Percentiles rank a stretch among this genome's conserved stretches.
These are phyloP conservation scores for Ilyonectria robusta DNA, from an alignment of 2,329 filamentous ascomycete genomes.

Conservation along the genomic window DNA sequence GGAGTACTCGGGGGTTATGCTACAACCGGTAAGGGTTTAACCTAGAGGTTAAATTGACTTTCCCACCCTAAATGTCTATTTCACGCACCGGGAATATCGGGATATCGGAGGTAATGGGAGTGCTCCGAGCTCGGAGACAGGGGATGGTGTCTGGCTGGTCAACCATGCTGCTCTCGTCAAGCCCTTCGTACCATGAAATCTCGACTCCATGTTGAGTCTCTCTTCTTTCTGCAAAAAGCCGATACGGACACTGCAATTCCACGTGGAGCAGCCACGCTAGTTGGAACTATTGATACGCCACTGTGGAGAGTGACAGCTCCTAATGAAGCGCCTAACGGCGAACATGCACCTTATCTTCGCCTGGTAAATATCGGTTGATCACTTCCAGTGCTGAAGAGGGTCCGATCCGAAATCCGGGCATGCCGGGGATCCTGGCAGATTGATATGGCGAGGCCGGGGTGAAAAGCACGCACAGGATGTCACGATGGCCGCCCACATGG, in stretches of 20 bases:
- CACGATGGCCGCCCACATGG: too few relatives aligned
- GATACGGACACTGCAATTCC: not conserved
- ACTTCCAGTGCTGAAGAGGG: not conserved
- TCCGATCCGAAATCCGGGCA: not conserved
- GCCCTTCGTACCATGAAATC: not conserved
- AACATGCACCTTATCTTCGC: not conserved
- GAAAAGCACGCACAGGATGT: not conserved
- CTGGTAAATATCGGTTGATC: not conserved
- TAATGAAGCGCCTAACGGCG: not conserved
- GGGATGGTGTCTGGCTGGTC: not conserved
- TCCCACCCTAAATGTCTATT: not conserved
- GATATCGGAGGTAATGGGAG: not conserved
- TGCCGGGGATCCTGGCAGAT: not conserved
- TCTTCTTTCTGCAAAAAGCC: not conserved
- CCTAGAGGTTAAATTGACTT: constrained; percentile 1
- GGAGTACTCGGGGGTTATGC: not conserved
- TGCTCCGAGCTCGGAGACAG: not conserved
- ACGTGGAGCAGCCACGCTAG: not conserved
- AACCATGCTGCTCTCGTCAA: not conserved
- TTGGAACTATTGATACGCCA: not conserved
- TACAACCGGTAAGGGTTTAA: not conserved
- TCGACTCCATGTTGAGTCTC: not conserved
- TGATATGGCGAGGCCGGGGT: not conserved
- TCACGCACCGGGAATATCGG: not conserved
- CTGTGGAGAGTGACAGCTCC: not conserved